A percentile compares a stretch with the other conserved stretches of the same genome.
Conservation (phyloP, 768 basidiomycete genomes). For the Paxillus rubicundulus region DNA sequence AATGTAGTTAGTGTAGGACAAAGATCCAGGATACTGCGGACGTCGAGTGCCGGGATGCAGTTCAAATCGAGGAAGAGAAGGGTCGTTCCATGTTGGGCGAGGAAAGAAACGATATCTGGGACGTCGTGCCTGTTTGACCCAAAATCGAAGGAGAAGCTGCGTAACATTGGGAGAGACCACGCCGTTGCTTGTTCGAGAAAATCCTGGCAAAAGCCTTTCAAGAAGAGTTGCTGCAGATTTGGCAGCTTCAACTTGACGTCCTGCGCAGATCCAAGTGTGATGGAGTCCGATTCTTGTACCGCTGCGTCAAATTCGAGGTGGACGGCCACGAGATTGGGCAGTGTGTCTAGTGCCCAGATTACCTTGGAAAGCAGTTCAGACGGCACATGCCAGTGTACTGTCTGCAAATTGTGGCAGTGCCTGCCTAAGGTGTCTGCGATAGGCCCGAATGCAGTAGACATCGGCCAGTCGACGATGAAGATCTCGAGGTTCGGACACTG, state of each 20-base stretch:
- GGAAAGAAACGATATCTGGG: conserved; percentile 60
- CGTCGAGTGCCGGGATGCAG: conserved; percentile 53
- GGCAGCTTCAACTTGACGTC: conserved; percentile 54
- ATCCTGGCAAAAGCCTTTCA: conserved; percentile 58
- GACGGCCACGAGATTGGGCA: conserved; percentile 54
- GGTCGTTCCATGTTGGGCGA: conserved; percentile 52
- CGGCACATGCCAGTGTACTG: conserved; percentile 60
- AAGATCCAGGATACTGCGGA: conserved; percentile 56
- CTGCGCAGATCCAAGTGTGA: conserved; percentile 59
- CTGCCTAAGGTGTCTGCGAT: conserved; percentile 63
- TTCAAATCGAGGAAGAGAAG: conserved; percentile 68
- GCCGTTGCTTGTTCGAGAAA: conserved; percentile 67
- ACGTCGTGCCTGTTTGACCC: conserved; percentile 38
- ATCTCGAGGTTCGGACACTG: conserved; percentile 74
- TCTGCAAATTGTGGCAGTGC: conserved; percentile 51
- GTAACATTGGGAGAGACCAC: conserved; percentile 65
- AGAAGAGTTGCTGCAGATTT: conserved; percentile 58
- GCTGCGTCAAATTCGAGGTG: conserved; percentile 49
- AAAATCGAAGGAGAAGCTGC: conserved; percentile 54
- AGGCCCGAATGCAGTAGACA: conserved; percentile 56
- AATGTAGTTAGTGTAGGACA: conserved; percentile 64
- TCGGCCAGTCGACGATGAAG: conserved; percentile 66
- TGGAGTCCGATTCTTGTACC: conserved; percentile 38
- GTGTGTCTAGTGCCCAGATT: conserved; percentile 67
- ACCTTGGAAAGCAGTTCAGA: conserved; percentile 56